A percentile compares a stretch with the other conserved stretches of the same genome.
phyloP scores from a whole-genome alignment of 768 basidiomycete species.

The Neoboletus magnificus region DNA sequence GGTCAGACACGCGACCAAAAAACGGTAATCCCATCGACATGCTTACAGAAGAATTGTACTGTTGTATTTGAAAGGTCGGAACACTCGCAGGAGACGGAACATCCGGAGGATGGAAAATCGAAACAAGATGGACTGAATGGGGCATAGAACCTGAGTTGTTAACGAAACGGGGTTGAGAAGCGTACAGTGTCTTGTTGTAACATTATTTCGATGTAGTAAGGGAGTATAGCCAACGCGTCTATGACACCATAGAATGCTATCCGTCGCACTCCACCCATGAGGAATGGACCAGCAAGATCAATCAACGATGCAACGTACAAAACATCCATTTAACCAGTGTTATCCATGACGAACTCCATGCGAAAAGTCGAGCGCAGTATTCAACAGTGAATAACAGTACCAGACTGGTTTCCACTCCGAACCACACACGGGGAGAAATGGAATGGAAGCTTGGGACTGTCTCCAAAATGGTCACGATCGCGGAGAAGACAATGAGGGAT shows the following conservation, averaged over 20 bases:
- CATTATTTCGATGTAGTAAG: conserved; percentile 85
- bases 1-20: not conserved
- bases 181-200: conserved; percentile 82
- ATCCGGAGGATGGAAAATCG: conserved; percentile 89
- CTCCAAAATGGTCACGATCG: conserved; percentile 73
- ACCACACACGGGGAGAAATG: conserved; percentile 70
- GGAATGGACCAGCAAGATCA: not conserved
- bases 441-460: conserved; percentile 76
- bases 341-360: conserved; percentile 70
- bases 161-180: conserved; percentile 9
- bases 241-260: conserved; percentile 82
- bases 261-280: not conserved
- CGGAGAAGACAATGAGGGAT: conserved; percentile 68
- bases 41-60: conserved; percentile 78
- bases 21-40: not conserved
- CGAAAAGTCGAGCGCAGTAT: conserved; percentile 66
- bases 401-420: conserved; percentile 81
- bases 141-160: not conserved
- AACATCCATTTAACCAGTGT: conserved; percentile 61
- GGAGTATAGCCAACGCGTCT: conserved; percentile 80
- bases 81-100: conserved; percentile 85
- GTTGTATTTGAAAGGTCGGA: conserved; percentile 84
- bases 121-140: conserved; percentile 70
- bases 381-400: conserved; percentile 87
- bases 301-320: conserved; percentile 43